Percentiles rank a stretch among this genome's conserved stretches.
These are phyloP conservation scores for Gnaphalium uliginosum DNA, from an alignment of 129 eudicot genomes.

Conservation along the genomic window DNA sequence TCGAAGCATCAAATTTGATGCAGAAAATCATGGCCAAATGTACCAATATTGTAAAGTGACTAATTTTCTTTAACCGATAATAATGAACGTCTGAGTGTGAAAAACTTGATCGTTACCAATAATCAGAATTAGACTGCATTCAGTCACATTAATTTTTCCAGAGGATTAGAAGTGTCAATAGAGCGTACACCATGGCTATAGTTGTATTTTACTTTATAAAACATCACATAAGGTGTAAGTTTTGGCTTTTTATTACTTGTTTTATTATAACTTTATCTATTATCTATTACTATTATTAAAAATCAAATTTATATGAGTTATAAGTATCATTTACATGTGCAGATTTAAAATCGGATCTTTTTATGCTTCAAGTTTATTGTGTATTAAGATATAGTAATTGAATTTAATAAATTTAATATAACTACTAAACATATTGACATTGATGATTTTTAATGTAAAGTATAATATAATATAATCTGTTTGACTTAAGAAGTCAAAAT, in stretches of 20 bases:
- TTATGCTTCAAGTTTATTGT: not conserved
- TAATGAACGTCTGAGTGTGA: too few species aligned
- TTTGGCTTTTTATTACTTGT: not conserved
- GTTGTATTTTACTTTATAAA: not conserved
- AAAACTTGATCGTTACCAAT: too few species aligned
- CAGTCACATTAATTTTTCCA: not conserved
- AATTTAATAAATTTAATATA: not conserved
- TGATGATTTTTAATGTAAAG: not conserved
- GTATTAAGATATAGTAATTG: not conserved
- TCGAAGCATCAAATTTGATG: not conserved
- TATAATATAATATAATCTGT: not conserved
- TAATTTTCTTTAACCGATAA: too few species aligned
- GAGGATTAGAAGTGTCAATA: constrained; percentile 5
- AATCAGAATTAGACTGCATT: too few species aligned
- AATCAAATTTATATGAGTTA: too few species aligned
- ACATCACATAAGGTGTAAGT: not conserved
- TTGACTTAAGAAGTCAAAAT: not conserved
- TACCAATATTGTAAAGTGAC: too few species aligned
- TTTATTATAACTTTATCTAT: not conserved
- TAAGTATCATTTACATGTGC: constrained; percentile 4
- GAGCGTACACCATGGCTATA: not conserved
- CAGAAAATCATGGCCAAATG: too few species aligned
- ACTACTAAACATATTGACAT: not conserved
- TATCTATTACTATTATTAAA: not conserved
- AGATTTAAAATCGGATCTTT: not conserved